These are phyloP conservation scores for Fragaria ananassa DNA, from an alignment of 306 rosid genomes.

Conservation along the genomic window DNA sequence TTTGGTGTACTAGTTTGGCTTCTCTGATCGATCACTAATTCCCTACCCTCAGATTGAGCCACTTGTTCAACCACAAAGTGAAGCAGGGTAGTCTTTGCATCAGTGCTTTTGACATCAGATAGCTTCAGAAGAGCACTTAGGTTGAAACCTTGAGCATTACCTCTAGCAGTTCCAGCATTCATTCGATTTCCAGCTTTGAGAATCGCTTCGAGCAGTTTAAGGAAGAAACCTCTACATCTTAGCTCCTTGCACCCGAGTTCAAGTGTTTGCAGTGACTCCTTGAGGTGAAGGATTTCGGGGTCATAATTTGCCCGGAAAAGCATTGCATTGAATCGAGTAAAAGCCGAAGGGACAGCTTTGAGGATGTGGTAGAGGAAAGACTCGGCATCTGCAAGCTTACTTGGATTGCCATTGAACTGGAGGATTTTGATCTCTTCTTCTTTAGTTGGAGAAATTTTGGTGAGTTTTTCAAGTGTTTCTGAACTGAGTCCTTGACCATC, in stretches of 20 bases:
- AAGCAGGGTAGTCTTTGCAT: constrained; percentile 71
- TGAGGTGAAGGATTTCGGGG: constrained; percentile 53
- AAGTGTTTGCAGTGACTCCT: constrained; percentile 54
- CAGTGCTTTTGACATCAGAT: constrained; percentile 70
- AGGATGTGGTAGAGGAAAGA: constrained; percentile 68
- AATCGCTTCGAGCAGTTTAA: constrained; percentile 80
- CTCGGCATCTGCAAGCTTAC: constrained; percentile 68
- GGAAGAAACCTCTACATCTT: constrained; percentile 47
- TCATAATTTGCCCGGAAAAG: constrained; percentile 61
- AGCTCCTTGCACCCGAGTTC: constrained; percentile 69
- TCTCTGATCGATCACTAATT: constrained; percentile 30
- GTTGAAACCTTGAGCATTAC: constrained; percentile 80
- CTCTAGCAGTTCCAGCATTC: constrained; percentile 91
- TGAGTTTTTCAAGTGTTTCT: constrained; percentile 76
- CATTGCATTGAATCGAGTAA: constrained; percentile 62
- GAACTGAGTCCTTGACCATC: constrained; percentile 64
- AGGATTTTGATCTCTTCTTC: constrained; percentile 65
- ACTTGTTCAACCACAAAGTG: constrained; percentile 83
- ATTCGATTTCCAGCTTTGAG: constrained; percentile 81
- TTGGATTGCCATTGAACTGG: constrained; percentile 56
- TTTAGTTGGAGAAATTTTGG: constrained; percentile 63
- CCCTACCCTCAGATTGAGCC: constrained; percentile 62
- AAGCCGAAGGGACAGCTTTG: constrained; percentile 69
- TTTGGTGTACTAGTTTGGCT: constrained; percentile 14
- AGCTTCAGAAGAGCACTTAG: constrained; percentile 62